These are phyloP conservation scores for Eucommia ulmoides DNA, from an alignment of 257 asterid genomes.

Conservation along the genomic window DNA sequence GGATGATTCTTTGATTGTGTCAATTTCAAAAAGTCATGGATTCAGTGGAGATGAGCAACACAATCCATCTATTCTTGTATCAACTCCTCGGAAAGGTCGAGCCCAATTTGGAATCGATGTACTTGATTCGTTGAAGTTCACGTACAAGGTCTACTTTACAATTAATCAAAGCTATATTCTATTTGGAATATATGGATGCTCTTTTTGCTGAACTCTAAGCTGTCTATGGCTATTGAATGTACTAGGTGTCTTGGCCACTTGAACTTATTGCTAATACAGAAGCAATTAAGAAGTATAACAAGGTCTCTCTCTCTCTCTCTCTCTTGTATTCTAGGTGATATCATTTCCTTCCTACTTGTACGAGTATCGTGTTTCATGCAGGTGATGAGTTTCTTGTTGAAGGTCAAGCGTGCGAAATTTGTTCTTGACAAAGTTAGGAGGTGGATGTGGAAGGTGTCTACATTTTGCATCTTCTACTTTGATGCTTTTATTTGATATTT, in stretches of 20 bases:
- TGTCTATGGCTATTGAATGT: constrained; percentile 10
- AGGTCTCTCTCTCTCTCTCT: constrained; percentile 36
- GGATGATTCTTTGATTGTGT: constrained; percentile 74
- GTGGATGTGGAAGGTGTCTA: constrained; percentile 97
- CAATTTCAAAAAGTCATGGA: constrained; percentile 38
- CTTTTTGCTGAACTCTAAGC: not conserved
- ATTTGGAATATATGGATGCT: constrained; percentile 6
- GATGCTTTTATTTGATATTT: not conserved
- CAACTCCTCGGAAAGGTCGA: constrained; percentile 62
- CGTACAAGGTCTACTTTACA: constrained; percentile 57
- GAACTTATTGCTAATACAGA: constrained; percentile 88
- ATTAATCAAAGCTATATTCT: no score
- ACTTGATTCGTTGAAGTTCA: constrained; percentile 68
- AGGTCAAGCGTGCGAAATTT: constrained; percentile 86
- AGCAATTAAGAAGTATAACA: constrained; percentile 86
- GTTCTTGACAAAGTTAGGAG: constrained; percentile 88
- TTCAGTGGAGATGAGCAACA: constrained; percentile 39
- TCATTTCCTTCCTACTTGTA: constrained; percentile 9
- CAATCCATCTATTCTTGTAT: constrained; percentile 30
- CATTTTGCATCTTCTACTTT: constrained; percentile 6
- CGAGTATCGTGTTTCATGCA: constrained; percentile 20
- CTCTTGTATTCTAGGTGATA: constrained; percentile 5
- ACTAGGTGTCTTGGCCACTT: constrained; percentile 93
- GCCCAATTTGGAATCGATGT: constrained; percentile 64
- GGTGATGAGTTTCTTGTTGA: constrained; percentile 92